phyloP scores from a whole-genome alignment of 768 basidiomycete genomes.

The Mycena alexandri region DNA sequence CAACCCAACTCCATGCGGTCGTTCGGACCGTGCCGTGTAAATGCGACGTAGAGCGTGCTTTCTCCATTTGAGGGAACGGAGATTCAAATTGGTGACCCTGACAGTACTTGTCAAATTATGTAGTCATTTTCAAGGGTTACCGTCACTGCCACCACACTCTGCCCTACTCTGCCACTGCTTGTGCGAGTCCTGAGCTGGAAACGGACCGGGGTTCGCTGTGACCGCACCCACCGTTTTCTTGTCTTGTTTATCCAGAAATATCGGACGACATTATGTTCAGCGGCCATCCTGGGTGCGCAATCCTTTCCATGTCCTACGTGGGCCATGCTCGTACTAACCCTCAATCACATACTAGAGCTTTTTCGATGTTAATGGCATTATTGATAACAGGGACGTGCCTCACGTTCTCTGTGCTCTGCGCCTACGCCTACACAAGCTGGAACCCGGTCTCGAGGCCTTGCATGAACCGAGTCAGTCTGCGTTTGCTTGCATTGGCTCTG shows the following conservation, averaged over 20 bases:
- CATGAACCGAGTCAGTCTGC: conserved; percentile 4
- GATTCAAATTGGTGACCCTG: conserved; percentile 7
- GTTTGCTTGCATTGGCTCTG: conserved; percentile 10
- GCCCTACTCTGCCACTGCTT: too few relatives aligned
- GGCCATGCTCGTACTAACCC: conserved; percentile 17
- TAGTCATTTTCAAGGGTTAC: conserved; percentile 11
- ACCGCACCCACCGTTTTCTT: conserved; percentile 7
- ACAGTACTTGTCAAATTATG: conserved; percentile 12
- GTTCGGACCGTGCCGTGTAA: conserved; percentile 1
- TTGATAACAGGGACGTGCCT: conserved; percentile 9
- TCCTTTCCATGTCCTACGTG: conserved; percentile 12
- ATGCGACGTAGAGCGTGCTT: conserved; percentile 7
- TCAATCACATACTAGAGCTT: conserved; percentile 8
- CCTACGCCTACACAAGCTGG: conserved; percentile 7
- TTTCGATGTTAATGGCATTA: conserved; percentile 12
- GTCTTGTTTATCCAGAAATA: conserved; percentile 13
- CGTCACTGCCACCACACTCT: conserved; percentile 6
- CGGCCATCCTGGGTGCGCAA: conserved; percentile 11
- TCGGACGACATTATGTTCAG: conserved; percentile 5
- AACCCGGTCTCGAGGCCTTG: conserved; percentile 8
- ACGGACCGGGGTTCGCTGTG: conserved; percentile 1
- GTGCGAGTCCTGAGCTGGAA: conserved; percentile 7
- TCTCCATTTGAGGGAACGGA: conserved; percentile 15
- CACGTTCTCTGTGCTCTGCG: conserved; percentile 7
- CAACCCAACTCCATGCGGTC: not conserved